Percentiles rank a stretch among this genome's conserved stretches.
Conservation (phyloP, 2,329 filamentous ascomycete genomes). For the Beauveria scarabaeidicola region DNA sequence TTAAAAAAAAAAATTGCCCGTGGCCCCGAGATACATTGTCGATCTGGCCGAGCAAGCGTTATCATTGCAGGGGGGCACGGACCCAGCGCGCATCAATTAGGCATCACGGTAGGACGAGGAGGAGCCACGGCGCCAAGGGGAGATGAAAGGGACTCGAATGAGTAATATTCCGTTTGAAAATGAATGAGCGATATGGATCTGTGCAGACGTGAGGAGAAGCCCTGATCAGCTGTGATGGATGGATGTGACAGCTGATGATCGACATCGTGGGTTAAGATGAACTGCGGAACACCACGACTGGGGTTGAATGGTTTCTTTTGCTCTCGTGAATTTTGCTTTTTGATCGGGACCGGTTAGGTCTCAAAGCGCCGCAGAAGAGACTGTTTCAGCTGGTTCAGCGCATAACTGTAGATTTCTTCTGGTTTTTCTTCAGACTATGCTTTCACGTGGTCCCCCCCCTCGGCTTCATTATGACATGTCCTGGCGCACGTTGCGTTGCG, state of each 20-base stretch:
- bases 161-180: too few species aligned
- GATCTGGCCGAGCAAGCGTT: background rate
- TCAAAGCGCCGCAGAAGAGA: background rate
- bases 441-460: too few species aligned
- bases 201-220: too few species aligned
- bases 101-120: too few species aligned
- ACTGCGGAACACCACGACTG: background rate
- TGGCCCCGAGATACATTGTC: background rate
- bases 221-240: background rate
- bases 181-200: too few species aligned
- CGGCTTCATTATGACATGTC: too few species aligned
- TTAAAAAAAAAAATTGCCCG: too few species aligned
- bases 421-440: too few species aligned
- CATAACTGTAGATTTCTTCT: background rate
- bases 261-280: background rate
- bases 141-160: too few species aligned
- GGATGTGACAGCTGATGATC: background rate
- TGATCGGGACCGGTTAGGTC: background rate
- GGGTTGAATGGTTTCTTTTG: background rate
- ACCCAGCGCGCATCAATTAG: background rate
- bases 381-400: slow-evolving; percentile 2
- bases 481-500: background rate
- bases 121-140: too few species aligned
- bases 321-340: background rate
- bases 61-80: background rate